Evolutionary conservation across 495 filamentous ascomycete species (phyloP).

Genomic region (Evansstolkia leycettana): DNA sequence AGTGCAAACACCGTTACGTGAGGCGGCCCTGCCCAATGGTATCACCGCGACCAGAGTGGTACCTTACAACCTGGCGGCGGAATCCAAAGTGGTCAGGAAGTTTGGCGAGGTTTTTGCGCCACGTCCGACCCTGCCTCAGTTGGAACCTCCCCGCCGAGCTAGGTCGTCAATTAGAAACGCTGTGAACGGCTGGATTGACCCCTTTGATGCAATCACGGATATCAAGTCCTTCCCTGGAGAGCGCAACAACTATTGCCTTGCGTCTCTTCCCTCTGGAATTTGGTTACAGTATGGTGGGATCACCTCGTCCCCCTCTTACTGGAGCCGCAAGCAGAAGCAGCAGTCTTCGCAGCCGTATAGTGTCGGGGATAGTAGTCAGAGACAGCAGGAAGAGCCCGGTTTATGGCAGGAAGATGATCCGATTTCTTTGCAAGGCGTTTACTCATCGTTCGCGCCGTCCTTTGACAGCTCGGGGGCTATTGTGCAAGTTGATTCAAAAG

Average conservation of each 20-base stretch:
- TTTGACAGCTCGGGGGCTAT: conserved; percentile 69
- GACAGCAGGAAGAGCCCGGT: conserved; percentile 17
- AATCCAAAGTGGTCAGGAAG: conserved; percentile 38
- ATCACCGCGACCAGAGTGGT: conserved; percentile 58
- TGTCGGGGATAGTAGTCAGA: conserved; percentile 8
- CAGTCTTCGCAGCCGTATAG: conserved; percentile 8
- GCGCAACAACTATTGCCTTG: conserved; percentile 27
- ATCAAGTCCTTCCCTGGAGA: conserved; percentile 24
- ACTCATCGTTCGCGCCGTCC: conserved; percentile 78
- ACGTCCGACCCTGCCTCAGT: conserved; percentile 47
- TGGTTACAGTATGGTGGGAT: conserved; percentile 35
- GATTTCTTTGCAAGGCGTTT: conserved; percentile 66
- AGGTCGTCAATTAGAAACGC: conserved; percentile 15
- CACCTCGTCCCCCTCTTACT: conserved; percentile 28
- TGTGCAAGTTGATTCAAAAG: conserved; percentile 55
- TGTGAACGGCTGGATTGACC: conserved; percentile 25
- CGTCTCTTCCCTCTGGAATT: conserved; percentile 25
- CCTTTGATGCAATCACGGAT: conserved; percentile 29
- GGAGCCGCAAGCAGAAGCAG: conserved; percentile 29
- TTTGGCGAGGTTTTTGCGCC: conserved; percentile 74
- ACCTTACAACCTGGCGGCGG: conserved; percentile 35
- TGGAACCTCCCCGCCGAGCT: conserved; percentile 50
- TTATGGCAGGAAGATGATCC: conserved; percentile 24
- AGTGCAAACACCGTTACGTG: conserved; percentile 39
- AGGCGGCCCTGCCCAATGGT: conserved; percentile 57